These are phyloP conservation scores for Acanthamoeba polyphaga DNA, from an alignment of 208 protist genomes.

Conservation along the genomic window DNA sequence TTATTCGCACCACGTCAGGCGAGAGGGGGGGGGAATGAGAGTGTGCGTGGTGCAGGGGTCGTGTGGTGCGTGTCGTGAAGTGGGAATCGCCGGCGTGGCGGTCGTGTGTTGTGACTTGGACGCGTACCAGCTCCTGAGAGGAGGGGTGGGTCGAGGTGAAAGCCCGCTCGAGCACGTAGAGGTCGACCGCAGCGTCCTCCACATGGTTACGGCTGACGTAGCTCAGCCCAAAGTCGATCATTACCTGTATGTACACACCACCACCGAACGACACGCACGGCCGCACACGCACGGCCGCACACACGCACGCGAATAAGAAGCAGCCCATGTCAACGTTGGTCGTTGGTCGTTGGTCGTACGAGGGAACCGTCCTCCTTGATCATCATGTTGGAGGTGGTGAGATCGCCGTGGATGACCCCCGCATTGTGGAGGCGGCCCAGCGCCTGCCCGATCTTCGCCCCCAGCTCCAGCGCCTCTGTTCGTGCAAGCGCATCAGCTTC, in stretches of 20 bases:
- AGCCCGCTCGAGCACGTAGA: conserved; percentile 98
- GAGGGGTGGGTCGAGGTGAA: conserved; percentile 96
- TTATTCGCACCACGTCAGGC: too few relatives aligned
- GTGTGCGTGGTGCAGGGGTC: too few relatives aligned
- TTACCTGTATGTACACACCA: conserved; percentile 76
- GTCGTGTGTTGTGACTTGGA: too few relatives aligned
- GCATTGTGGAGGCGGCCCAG: conserved; percentile 94
- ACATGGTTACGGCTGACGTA: conserved; percentile 90
- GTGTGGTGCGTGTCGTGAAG: too few relatives aligned
- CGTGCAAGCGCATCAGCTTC: neutral
- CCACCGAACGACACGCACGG: neutral
- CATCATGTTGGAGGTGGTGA: conserved; percentile 98
- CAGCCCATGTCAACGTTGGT: too few relatives aligned
- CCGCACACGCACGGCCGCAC: neutral
- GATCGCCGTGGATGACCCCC: conserved; percentile 97
- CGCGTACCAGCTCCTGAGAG: conserved; percentile 86
- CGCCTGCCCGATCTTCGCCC: conserved; percentile 92
- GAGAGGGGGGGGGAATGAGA: too few relatives aligned
- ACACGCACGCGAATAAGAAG: neutral
- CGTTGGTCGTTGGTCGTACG: neutral
- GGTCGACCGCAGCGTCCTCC: conserved; percentile 98
- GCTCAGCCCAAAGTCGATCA: conserved; percentile 98
- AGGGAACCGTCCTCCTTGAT: conserved; percentile 43
- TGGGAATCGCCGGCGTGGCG: too few relatives aligned
- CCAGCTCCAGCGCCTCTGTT: conserved; percentile 76